These are phyloP conservation scores for Cucumis sativus DNA, from an alignment of 306 rosid genomes.

Conservation along the genomic window DNA sequence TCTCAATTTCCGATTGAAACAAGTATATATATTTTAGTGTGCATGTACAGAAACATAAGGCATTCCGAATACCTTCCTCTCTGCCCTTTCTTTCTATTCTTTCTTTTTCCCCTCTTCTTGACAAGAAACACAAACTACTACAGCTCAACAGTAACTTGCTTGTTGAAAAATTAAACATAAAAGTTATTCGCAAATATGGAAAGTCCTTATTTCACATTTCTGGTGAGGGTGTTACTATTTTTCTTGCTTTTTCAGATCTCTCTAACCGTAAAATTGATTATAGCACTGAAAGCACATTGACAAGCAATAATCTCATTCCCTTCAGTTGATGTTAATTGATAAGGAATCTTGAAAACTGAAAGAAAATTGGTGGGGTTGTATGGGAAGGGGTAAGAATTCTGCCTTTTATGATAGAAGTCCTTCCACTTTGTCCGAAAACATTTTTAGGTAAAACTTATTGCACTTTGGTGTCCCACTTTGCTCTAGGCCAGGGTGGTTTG, in stretches of 20 bases:
- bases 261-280: background rate
- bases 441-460: background rate
- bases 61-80: background rate
- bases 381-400: background rate
- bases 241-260: background rate
- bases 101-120: background rate
- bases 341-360: background rate
- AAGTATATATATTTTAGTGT: background rate
- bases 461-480: background rate
- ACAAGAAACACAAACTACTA: background rate
- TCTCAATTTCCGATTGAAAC: background rate
- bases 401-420: background rate
- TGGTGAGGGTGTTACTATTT: background rate
- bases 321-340: background rate
- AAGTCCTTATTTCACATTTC: background rate
- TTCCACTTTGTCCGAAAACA: background rate
- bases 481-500: background rate
- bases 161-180: background rate
- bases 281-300: background rate
- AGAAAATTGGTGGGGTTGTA: background rate
- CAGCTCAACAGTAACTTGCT: background rate
- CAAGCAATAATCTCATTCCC: background rate
- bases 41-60: background rate
- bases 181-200: background rate
- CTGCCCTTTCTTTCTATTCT: background rate